These are phyloP conservation scores for Apiospora arundinis DNA, from an alignment of 2,329 filamentous ascomycete species.

Conservation along the genomic window DNA sequence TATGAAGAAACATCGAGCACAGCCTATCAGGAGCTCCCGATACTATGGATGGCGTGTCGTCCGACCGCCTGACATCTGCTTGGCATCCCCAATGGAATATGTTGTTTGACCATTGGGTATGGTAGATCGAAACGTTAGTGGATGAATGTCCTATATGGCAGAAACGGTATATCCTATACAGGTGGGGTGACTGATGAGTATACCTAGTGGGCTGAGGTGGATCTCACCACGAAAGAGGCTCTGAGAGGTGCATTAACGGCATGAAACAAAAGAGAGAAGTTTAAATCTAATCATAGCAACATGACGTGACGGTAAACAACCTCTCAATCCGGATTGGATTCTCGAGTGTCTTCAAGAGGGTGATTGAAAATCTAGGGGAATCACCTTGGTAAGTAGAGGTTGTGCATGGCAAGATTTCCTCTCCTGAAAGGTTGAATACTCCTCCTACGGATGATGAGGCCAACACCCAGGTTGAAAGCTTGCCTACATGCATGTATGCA, in stretches of 20 bases:
- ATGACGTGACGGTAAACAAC: neutral
- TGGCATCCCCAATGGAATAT: neutral
- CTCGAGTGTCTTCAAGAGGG: neutral
- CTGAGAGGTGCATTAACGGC: neutral
- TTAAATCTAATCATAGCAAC: constrained; percentile 11
- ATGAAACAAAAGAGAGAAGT: constrained; percentile 1
- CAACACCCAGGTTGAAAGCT: neutral
- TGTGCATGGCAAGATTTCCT: neutral
- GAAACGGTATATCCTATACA: neutral
- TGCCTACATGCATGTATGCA: neutral
- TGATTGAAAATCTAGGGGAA: neutral
- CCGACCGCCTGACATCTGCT: neutral
- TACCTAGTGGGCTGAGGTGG: neutral
- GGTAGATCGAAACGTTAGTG: neutral
- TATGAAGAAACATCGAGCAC: neutral
- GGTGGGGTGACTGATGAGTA: neutral
- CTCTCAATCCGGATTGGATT: neutral
- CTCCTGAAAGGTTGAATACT: neutral
- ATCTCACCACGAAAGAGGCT: neutral
- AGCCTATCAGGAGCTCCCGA: neutral
- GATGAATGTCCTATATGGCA: neutral
- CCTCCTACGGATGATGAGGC: no score
- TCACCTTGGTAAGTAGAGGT: neutral
- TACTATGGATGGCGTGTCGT: neutral
- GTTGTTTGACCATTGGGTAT: neutral